Percentiles rank a stretch among this genome's conserved stretches.
Evolutionary conservation across 169 alveolate genomes (phyloP).

Genomic region (Babesia ovata): DNA sequence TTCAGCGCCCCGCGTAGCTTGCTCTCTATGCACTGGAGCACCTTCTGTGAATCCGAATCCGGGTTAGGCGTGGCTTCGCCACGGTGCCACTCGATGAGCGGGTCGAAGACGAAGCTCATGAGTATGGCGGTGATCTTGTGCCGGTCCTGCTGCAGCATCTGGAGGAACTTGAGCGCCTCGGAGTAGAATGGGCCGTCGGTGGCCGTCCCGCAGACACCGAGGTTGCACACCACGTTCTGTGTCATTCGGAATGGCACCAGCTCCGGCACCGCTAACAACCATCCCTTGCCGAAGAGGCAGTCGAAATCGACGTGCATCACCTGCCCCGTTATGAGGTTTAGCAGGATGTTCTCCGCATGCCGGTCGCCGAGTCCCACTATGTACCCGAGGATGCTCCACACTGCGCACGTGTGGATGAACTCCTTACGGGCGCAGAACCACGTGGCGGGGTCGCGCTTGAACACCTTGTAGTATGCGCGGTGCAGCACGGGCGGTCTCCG

Average conservation of each 20-base stretch:
- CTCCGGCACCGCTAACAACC: slow-evolving; percentile 94
- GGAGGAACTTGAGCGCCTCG: slow-evolving; percentile 62
- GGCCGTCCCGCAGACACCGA: slow-evolving; percentile 81
- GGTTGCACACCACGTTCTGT: slow-evolving; percentile 92
- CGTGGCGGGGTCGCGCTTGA: slow-evolving; percentile 46
- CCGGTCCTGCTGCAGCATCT: slow-evolving; percentile 49
- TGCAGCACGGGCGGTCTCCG: slow-evolving; percentile 73
- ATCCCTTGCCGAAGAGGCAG: slow-evolving; percentile 96
- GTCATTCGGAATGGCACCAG: slow-evolving; percentile 97
- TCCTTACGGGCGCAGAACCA: slow-evolving; percentile 50
- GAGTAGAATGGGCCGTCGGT: slow-evolving; percentile 59
- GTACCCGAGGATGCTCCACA: slow-evolving; percentile 96
- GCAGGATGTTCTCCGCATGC: slow-evolving; percentile 95
- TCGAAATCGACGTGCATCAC: slow-evolving; percentile 97
- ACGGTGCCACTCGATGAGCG: slow-evolving; percentile 88
- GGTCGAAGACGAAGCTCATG: slow-evolving; percentile 91
- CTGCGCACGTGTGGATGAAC: slow-evolving; percentile 78
- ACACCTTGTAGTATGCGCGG: slow-evolving; percentile 34
- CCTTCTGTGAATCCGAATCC: slow-evolving; percentile 36
- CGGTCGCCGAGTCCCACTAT: slow-evolving; percentile 97
- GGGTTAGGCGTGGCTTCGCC: slow-evolving; percentile 21
- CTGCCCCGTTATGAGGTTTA: slow-evolving; percentile 89
- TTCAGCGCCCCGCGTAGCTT: slow-evolving; percentile 43
- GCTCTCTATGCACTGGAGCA: slow-evolving; percentile 30
- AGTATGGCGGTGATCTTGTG: slow-evolving; percentile 61